Evolutionary conservation across 2,329 filamentous ascomycete species (phyloP).

Genomic region (Sarocladium strictum): DNA sequence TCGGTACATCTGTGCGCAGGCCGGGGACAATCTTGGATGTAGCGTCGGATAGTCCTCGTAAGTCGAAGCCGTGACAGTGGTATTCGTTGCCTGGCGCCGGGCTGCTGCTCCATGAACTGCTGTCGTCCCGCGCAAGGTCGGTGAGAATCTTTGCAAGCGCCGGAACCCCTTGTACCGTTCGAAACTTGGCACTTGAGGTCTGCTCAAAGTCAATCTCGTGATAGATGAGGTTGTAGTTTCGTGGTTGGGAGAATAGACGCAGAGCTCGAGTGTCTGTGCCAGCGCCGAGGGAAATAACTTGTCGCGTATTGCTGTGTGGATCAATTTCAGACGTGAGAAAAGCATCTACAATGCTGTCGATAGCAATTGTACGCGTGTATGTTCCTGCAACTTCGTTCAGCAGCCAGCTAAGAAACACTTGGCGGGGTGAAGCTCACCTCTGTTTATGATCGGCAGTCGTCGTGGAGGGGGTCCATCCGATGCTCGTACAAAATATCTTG

Average conservation of each 20-base stretch:
- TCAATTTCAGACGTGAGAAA: slow-evolving; percentile 49
- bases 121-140: slow-evolving; percentile 22
- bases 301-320: slow-evolving; percentile 38
- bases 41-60: slow-evolving; percentile 48
- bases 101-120: slow-evolving; percentile 36
- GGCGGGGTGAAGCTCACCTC: slow-evolving; percentile 53
- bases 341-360: slow-evolving; percentile 68
- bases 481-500: slow-evolving; percentile 58
- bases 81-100: slow-evolving; percentile 37
- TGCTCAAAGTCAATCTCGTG: slow-evolving; percentile 87
- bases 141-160: slow-evolving; percentile 32
- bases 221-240: slow-evolving; percentile 53
- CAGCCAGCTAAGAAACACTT: neutral
- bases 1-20: slow-evolving; percentile 58
- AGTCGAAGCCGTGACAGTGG: slow-evolving; percentile 61
- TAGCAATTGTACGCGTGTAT: slow-evolving; percentile 80
- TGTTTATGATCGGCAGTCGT: slow-evolving; percentile 85
- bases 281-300: slow-evolving; percentile 88
- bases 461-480: slow-evolving; percentile 44
- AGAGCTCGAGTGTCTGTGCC: slow-evolving; percentile 90
- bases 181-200: slow-evolving; percentile 64
- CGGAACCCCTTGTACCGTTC: slow-evolving; percentile 41
- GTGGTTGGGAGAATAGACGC: slow-evolving; percentile 53
- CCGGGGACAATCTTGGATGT: slow-evolving; percentile 25
- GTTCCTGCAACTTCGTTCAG: slow-evolving; percentile 56